Conservation (phyloP, 768 basidiomycete species). For the Lentinula boryana region DNA sequence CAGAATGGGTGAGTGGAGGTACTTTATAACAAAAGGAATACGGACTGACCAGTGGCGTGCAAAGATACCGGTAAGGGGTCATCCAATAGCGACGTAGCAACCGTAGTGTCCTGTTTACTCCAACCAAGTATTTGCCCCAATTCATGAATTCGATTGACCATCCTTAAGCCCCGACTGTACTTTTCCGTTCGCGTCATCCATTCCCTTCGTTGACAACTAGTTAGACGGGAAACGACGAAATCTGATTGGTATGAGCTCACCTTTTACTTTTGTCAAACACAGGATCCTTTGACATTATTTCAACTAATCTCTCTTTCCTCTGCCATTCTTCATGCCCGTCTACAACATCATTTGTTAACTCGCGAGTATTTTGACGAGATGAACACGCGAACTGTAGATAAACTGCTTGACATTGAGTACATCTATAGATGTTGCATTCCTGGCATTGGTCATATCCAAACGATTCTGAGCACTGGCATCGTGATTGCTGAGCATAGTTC, state of each 20-base stretch:
- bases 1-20: neutral
- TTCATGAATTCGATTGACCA: constrained; percentile 54
- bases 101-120: constrained; percentile 38
- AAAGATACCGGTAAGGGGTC: constrained; percentile 45
- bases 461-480: constrained; percentile 3
- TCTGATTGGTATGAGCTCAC: constrained; percentile 21
- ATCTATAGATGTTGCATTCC: too few relatives aligned
- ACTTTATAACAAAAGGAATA: neutral
- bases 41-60: constrained; percentile 22
- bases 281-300: constrained; percentile 45
- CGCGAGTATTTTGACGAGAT: neutral
- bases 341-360: constrained; percentile 16
- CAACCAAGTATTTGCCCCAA: constrained; percentile 49
- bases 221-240: neutral
- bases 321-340: constrained; percentile 48
- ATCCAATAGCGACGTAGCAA: constrained; percentile 44
- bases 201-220: neutral
- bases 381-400: constrained; percentile 38
- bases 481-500: neutral
- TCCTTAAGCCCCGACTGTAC: constrained; percentile 46
- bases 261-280: constrained; percentile 53
- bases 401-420: constrained; percentile 33
- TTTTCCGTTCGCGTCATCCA: constrained; percentile 47
- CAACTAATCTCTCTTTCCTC: constrained; percentile 36
- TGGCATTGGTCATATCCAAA: constrained; percentile 1